phyloP scores from a whole-genome alignment of 148 eudicot genomes.

The Mesembryanthemum crystallinum region DNA sequence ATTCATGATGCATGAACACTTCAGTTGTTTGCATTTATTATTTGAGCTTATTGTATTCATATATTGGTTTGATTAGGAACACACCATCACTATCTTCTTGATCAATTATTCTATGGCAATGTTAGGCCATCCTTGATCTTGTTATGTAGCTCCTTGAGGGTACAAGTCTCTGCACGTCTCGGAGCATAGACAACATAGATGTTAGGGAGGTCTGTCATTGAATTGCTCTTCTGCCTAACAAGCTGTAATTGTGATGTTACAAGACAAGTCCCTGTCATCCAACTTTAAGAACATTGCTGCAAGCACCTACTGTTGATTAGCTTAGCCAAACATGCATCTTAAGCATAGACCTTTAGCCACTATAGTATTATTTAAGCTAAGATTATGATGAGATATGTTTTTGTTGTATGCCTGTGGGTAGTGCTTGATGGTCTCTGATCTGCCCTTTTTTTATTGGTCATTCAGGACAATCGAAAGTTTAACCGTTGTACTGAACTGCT shows the following conservation, averaged over 20 bases:
- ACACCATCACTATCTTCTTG: background rate
- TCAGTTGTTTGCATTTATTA: background rate
- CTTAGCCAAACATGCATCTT: no score
- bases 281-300: no score
- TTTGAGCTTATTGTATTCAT: background rate
- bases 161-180: background rate
- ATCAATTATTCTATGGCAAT: background rate
- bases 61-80: background rate
- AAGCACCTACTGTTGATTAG: no score
- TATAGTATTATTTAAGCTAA: no score
- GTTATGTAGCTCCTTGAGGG: background rate
- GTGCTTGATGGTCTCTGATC: background rate
- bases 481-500: constrained; percentile 79
- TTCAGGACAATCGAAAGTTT: constrained; percentile 80
- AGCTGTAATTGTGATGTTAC: no score
- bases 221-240: no score
- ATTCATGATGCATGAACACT: background rate
- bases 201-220: no score
- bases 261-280: no score
- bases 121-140: background rate
- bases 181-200: background rate
- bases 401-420: background rate
- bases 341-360: background rate
- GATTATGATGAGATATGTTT: background rate
- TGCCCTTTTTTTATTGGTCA: constrained; percentile 1